A percentile compares a stretch with the other conserved stretches of the same genome.
phyloP scores from a whole-genome alignment of 345 rosid species.

The Populus ilicifolia region DNA sequence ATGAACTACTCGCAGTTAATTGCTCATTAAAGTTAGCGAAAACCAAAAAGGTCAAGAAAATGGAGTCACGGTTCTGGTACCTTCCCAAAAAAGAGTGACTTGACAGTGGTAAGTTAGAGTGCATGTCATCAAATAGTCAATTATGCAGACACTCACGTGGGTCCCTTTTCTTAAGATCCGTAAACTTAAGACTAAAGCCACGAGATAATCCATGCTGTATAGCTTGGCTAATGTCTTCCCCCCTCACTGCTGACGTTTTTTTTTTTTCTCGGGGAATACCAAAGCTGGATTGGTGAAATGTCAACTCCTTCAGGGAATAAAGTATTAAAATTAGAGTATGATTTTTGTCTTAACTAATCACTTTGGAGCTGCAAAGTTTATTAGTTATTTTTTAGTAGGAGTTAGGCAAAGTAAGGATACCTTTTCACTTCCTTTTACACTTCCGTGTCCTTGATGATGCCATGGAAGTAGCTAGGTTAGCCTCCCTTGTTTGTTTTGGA shows the following conservation, averaged over 20 bases:
- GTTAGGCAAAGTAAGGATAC: slow-evolving; percentile 30
- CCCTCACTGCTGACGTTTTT: background rate
- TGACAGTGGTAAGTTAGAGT: too few species aligned
- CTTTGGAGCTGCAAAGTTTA: background rate
- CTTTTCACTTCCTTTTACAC: background rate
- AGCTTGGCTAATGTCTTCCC: slow-evolving; percentile 12
- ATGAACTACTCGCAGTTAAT: background rate
- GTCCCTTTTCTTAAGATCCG: background rate
- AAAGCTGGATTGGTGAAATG: slow-evolving; percentile 17
- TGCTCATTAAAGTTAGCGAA: slow-evolving; percentile 9
- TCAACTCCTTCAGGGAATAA: slow-evolving; percentile 26
- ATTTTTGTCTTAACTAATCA: slow-evolving; percentile 11
- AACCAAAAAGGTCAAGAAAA: background rate
- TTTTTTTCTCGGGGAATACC: background rate
- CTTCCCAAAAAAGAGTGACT: slow-evolving; percentile 27
- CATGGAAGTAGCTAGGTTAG: background rate
- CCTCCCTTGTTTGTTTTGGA: background rate
- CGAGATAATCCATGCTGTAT: background rate
- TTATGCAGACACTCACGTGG: slow-evolving; percentile 26
- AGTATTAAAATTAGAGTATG: background rate
- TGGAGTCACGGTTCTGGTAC: slow-evolving; percentile 16
- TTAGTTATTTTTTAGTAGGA: background rate
- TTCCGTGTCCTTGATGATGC: background rate
- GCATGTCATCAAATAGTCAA: slow-evolving; percentile 14
- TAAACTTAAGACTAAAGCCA: slow-evolving; percentile 1